A percentile compares a stretch with the other conserved stretches of the same genome.
Conservation (phyloP, 1,284 basidiomycete genomes). For the Boletellus sp. region DNA sequence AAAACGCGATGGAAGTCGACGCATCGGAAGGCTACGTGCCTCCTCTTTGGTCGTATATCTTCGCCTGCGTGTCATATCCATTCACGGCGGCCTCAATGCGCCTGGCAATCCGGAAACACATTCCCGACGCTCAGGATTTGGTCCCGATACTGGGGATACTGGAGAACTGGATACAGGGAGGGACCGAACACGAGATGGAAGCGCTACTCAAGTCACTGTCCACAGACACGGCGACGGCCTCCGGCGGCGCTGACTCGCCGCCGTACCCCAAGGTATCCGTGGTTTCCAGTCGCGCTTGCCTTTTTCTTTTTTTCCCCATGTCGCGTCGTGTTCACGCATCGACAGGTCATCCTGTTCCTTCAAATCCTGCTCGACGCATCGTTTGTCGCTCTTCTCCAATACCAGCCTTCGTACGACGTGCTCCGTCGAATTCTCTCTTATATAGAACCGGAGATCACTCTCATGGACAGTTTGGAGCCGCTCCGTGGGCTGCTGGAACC, state of each 20-base stretch:
- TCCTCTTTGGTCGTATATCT: conserved; percentile 49
- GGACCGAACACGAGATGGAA: conserved; percentile 41
- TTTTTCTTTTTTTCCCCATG: background rate
- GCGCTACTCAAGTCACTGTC: conserved; percentile 36
- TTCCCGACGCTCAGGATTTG: conserved; percentile 54
- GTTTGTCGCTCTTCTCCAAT: conserved; percentile 60
- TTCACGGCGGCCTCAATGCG: conserved; percentile 52
- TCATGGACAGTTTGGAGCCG: conserved; percentile 47
- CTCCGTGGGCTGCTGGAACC: conserved; percentile 59
- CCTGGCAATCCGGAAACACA: conserved; percentile 49
- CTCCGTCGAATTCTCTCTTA: conserved; percentile 47
- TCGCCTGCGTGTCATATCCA: conserved; percentile 48
- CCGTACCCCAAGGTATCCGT: conserved; percentile 47
- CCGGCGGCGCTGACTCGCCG: conserved; percentile 35
- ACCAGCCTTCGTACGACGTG: conserved; percentile 51
- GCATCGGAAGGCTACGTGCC: conserved; percentile 34
- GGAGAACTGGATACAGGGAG: conserved; percentile 51
- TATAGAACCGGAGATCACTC: conserved; percentile 51
- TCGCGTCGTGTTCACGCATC: conserved; percentile 3
- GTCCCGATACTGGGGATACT: conserved; percentile 48
- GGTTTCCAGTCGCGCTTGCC: background rate
- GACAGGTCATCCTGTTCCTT: conserved; percentile 55
- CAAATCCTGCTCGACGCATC: conserved; percentile 65
- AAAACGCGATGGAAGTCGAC: conserved; percentile 57
- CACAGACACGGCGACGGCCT: conserved; percentile 22